Evolutionary conservation across 2,329 filamentous ascomycete species (phyloP).

Genomic region (Pezicula neosporulosa): DNA sequence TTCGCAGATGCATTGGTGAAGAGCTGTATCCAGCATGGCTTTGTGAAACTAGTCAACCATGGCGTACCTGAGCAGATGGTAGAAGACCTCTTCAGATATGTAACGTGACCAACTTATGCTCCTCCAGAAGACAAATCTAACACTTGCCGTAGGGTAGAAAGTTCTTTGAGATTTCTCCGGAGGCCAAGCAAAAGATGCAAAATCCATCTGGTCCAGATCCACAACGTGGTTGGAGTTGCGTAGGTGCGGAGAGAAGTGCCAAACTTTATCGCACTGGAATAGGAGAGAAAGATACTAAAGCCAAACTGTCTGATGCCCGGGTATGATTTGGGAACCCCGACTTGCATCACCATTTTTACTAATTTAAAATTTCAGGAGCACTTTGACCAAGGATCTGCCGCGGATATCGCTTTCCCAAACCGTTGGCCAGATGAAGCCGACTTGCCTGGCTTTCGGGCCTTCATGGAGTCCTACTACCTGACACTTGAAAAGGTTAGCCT

Average conservation of each 20-base stretch:
- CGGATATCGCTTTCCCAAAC: constrained; percentile 29
- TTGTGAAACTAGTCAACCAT: constrained; percentile 6
- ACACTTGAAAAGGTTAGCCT: not conserved
- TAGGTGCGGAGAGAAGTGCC: not conserved
- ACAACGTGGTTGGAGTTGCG: constrained; percentile 4
- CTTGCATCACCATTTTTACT: not conserved
- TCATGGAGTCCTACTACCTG: constrained; percentile 41
- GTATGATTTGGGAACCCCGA: not conserved
- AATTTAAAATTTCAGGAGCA: constrained; percentile 6
- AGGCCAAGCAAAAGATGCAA: not conserved
- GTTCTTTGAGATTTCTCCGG: not conserved
- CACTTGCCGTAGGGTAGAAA: not conserved
- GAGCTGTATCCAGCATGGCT: constrained; percentile 1
- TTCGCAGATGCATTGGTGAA: too few relatives aligned
- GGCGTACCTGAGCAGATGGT: constrained; percentile 1
- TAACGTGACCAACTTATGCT: not conserved
- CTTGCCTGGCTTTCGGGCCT: constrained; percentile 40
- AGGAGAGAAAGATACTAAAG: not conserved
- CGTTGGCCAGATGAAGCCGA: constrained; percentile 40
- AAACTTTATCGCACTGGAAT: not conserved
- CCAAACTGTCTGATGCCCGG: not conserved
- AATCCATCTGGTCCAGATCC: not conserved
- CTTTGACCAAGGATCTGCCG: constrained; percentile 5
- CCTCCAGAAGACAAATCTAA: not conserved
- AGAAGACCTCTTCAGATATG: not conserved